Conservation (phyloP, 345 rosid genomes). For the Eucalyptus microcorys region DNA sequence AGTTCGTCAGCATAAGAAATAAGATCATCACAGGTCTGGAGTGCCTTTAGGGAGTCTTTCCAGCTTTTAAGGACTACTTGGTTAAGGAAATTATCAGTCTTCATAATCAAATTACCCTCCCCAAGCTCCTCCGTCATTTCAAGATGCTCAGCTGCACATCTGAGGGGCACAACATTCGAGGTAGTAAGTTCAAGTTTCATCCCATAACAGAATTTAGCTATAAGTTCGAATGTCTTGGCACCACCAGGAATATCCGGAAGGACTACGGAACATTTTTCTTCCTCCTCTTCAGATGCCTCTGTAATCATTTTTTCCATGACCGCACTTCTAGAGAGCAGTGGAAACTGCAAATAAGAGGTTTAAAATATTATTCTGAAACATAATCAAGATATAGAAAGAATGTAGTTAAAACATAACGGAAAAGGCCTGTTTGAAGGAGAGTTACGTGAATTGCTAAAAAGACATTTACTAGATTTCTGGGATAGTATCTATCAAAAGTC, state of each 20-base stretch:
- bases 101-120: conserved; percentile 73
- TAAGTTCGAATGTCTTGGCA: conserved; percentile 85
- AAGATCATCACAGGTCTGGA: conserved; percentile 73
- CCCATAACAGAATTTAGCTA: conserved; percentile 94
- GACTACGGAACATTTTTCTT: conserved; percentile 50
- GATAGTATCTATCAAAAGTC: not conserved
- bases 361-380: not conserved
- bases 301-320: conserved; percentile 82
- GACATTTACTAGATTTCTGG: not conserved
- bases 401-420: not conserved
- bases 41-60: conserved; percentile 82
- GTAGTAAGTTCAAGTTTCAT: conserved; percentile 93
- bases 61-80: conserved; percentile 81
- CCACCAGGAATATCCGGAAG: conserved; percentile 74
- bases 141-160: conserved; percentile 83
- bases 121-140: conserved; percentile 94
- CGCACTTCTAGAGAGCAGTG: conserved; percentile 94
- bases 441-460: not conserved
- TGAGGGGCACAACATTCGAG: conserved; percentile 68
- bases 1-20: conserved; percentile 56
- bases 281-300: conserved; percentile 59
- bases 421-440: not conserved
- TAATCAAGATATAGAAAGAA: not conserved
- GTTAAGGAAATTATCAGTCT: conserved; percentile 76
- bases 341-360: conserved; percentile 57